Percentiles rank a stretch among this genome's conserved stretches.
phyloP scores from a whole-genome alignment of 192 early-diverging fungal species.

The Backusella parvicylindrica region DNA sequence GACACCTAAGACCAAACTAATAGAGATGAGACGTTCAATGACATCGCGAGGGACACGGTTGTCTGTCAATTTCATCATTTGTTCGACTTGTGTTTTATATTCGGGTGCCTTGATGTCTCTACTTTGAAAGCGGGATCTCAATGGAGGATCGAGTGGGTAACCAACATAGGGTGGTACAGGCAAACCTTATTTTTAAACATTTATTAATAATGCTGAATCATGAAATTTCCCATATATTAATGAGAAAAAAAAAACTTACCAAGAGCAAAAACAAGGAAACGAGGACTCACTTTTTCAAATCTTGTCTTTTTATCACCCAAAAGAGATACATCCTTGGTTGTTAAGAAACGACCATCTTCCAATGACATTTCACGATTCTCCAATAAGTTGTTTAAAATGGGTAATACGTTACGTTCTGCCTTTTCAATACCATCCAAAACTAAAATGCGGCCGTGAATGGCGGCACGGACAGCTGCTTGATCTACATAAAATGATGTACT shows the following conservation, averaged over 20 bases:
- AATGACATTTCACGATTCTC: conserved; percentile 85
- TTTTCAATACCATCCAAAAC: conserved; percentile 73
- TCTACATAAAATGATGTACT: conserved; percentile 62
- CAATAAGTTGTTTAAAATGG: conserved; percentile 80
- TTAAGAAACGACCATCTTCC: conserved; percentile 77
- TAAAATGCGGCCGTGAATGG: conserved; percentile 58
- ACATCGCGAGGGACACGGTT: conserved; percentile 30
- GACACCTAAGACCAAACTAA: conserved; percentile 52
- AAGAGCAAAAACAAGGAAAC: conserved; percentile 72
- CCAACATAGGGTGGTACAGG: conserved; percentile 69
- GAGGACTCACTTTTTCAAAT: conserved; percentile 61
- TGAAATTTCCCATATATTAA: not conserved
- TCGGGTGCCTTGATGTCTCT: conserved; percentile 57
- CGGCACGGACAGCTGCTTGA: conserved; percentile 55
- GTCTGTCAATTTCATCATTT: conserved; percentile 37
- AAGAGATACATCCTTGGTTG: conserved; percentile 42
- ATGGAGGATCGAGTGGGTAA: conserved; percentile 74
- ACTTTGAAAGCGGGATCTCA: conserved; percentile 76
- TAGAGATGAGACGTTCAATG: conserved; percentile 49
- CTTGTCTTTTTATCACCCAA: conserved; percentile 46
- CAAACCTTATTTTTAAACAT: conserved; percentile 39
- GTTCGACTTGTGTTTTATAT: conserved; percentile 48
- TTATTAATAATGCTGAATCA: conserved; percentile 1
- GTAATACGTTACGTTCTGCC: conserved; percentile 81
- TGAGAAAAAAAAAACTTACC: conserved; percentile 10